Evolutionary conservation across 164 flowering plant genomes (phyloP), one percentile per base, ranked within the genome.

Genomic region (Magnolia kwangsiensis): DNA sequence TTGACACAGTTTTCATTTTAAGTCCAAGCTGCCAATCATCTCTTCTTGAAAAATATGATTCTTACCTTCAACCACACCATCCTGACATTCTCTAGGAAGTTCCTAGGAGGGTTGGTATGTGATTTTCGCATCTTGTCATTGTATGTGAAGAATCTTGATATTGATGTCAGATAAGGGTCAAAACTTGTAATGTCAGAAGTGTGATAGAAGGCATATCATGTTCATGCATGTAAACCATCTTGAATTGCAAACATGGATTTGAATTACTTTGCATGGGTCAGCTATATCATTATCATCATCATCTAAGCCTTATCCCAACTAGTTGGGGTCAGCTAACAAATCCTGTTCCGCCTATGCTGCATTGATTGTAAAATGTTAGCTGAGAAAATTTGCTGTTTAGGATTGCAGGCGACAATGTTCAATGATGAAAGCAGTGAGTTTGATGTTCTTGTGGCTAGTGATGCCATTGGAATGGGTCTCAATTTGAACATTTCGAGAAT

Each of bases 401-500:
- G 81, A 85, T 63, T 89, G 92, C 97, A 96, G 99, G 99, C 99
- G 75, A 86, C 88, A 63, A 92, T 83, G 92, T 96, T 96, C 81
- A 96, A 96, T 84, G 98, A 96, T 87, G 95, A 79, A 81, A 85
- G 85, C 84, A 92, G 87, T 63, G 96, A 90, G 73, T 91, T 91
- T 82, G 98, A 96, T 86, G 96, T 93, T 77, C 95, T 96, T 75
- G 99, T 96, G 76, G 97, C 98, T 11, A 96, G 99, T 86, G 99
- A 96, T 88, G 99, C 99, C 77, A 89, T 96, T 85, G 99, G 99
- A 78, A 96, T 93, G 98, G 99, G 99, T 80, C 98, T 96, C 72
- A 96, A 96, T 83, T 86, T 96, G 75, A 93, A 96, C 78, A 93
- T 93, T 72, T 91, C 94, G 20, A 90, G 99, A 82, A 90, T 96